A percentile compares a stretch with the other conserved stretches of the same genome.
These are phyloP conservation scores for Roridomyces roridus DNA, from an alignment of 768 basidiomycete species.

Conservation along the genomic window DNA sequence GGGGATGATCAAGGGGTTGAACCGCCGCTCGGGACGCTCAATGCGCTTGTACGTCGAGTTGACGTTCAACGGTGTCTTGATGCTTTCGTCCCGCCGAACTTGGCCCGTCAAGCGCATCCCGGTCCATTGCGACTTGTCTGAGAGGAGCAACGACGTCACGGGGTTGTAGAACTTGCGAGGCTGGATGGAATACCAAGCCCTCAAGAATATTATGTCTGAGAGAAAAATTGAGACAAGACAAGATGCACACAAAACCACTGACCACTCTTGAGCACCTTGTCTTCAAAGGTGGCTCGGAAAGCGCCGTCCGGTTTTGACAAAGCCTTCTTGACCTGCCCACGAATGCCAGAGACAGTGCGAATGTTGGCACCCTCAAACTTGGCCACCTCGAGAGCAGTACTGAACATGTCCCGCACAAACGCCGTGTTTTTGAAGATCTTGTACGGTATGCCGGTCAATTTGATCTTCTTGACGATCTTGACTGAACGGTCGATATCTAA, in stretches of 20 bases:
- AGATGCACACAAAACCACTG: constrained; percentile 36
- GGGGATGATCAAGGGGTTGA: constrained; percentile 89
- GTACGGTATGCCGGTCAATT: constrained; percentile 92
- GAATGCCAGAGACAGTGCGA: constrained; percentile 91
- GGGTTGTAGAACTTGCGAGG: constrained; percentile 97
- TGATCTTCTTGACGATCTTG: constrained; percentile 98
- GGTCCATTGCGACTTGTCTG: constrained; percentile 82
- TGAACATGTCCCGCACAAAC: constrained; percentile 98
- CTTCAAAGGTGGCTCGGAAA: constrained; percentile 97
- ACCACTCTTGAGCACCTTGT: constrained; percentile 97
- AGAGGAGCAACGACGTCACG: constrained; percentile 87
- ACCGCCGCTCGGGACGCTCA: constrained; percentile 79
- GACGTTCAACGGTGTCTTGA: constrained; percentile 80
- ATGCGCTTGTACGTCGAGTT: constrained; percentile 91
- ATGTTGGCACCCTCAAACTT: constrained; percentile 99
- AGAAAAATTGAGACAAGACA: neutral
- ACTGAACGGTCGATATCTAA: constrained; percentile 91
- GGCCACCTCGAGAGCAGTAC: constrained; percentile 89
- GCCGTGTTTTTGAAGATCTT: constrained; percentile 99
- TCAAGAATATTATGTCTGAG: constrained; percentile 90
- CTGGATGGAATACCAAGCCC: constrained; percentile 96
- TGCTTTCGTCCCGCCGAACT: constrained; percentile 82
- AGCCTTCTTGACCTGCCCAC: constrained; percentile 97
- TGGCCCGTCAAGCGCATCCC: constrained; percentile 98
- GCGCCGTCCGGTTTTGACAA: constrained; percentile 94